Evolutionary conservation across 139 green algal genomes (phyloP), one percentile per base, ranked within the genome.

Genomic region (Closterium sp.): DNA sequence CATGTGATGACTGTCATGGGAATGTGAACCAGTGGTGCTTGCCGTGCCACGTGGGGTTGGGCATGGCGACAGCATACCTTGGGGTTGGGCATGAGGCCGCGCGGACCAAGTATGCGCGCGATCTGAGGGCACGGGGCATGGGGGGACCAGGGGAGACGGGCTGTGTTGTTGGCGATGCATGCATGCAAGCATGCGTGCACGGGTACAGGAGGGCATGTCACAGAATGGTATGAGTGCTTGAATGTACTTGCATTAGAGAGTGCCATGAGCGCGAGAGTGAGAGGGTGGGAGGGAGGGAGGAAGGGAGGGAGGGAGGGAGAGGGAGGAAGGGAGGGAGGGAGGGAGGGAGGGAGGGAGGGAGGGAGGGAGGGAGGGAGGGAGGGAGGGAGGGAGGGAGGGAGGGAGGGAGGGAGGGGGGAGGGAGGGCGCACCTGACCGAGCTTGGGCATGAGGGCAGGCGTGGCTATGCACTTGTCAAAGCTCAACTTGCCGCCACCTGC

Each of bases 31-130:
- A 38, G 32, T 38, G 45, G 45, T 70, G 45, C 3, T 70, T 70
- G 1, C 3, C 45, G 10, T 70, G 45, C n/a, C n/a, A n/a, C n/a
- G n/a, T n/a, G 10, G 31, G 19, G 9, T 38, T 38, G 32, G 28
- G 30, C 86, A 22, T n/a, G 97, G 93, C 96, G 99, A 99, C 89
- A 97, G 97, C 84, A 31, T 31, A 97, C 94, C 96, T 99, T 99
- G 89, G 98, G 97, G 95, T 99, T 99, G 90, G 98, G 98, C 98
- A 99, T 99, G 1, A 99, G 96, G 10, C 98, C 98, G 6, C 97
- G 96, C 0, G 98, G 98, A 10, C 98, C 98, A 86, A 99, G 95
- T 19, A 98, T 95, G 50, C 96, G 93, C 4, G 96, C 97, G 31
- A 99, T 93, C 86, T 96, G 34, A 29, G 1, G n/a, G 9, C 0